Evolutionary conservation across 768 basidiomycete genomes (phyloP), one percentile per base, ranked within the genome.

Genomic region (Lactifluus piperatus): DNA sequence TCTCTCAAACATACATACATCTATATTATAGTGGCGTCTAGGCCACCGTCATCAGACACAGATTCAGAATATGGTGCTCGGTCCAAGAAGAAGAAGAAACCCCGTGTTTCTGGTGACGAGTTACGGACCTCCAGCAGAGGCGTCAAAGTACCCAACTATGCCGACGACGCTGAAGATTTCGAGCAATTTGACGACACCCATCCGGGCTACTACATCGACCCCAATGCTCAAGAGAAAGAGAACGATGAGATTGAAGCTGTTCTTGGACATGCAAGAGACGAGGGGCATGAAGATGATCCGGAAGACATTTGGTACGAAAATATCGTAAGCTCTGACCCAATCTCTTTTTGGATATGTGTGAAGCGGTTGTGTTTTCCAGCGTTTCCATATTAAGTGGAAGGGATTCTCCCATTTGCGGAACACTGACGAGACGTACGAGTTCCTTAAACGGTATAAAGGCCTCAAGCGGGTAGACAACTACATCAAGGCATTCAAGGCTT

Each of bases 361-460:
- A 46, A 60, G 68, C 64, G 30, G 67, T 41, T 44, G 55, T 56
- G 26, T 53, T 60, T n/a, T 65, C 3, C 68, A 97, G 94, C 93
- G 94, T 52, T 99, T 88, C 77, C 93, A 97, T 71, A 94, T 99
- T 78, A 99, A 99, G 73, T 99, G 97, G 97, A 97, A 98, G 73
- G 85, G 84, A 66, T 98, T 94, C 72, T 97, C 94, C 10, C 95
- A 98, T 71, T 79, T 98, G 16, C 97, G 98, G 77, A 97, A 99
- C 69, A 99, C 97, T n/a, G 95, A 98, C 70, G 97, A 99, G 73
- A 86, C 86, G 16, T 97, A 97, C 76, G 86, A 93, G 69, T 97
- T 95, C 72, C 76, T 98, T 59, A 97, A 95, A 72, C 83, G 88
- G 26, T 98, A 88, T 81, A 90, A 86, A 70, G 97, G 97, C 27